These are phyloP conservation scores for Rhodotorula sp. DNA, from an alignment of 1,284 basidiomycete species.

Conservation along the genomic window DNA sequence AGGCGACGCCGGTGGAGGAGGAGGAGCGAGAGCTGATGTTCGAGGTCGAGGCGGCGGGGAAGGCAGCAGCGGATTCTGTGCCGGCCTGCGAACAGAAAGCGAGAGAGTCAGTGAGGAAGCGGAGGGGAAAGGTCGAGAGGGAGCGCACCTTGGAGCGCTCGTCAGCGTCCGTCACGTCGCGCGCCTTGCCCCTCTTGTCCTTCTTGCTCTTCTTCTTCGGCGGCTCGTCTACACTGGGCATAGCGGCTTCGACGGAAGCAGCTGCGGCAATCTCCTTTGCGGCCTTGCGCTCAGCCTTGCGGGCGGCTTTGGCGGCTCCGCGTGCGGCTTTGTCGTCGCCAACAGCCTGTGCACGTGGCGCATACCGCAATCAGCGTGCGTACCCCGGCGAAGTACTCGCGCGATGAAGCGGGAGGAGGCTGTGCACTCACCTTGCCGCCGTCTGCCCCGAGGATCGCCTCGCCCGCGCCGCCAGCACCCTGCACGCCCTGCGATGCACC, in stretches of 20 bases:
- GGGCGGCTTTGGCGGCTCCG: slow-evolving; percentile 13
- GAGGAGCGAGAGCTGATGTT: not conserved
- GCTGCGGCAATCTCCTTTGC: not conserved
- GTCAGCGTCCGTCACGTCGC: not conserved
- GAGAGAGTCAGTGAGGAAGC: not conserved
- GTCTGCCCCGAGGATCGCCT: not conserved
- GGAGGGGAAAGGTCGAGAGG: not conserved
- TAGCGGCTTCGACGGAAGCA: not conserved
- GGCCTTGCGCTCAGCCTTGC: slow-evolving; percentile 8
- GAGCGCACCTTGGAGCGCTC: not conserved
- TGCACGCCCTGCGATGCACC: too few species aligned
- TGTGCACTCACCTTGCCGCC: not conserved
- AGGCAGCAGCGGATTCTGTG: too few species aligned
- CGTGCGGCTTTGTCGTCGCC: slow-evolving; percentile 6
- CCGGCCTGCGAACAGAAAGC: too few species aligned
- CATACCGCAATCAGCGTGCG: not conserved
- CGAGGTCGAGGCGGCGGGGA: not conserved
- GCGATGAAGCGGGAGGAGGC: not conserved
- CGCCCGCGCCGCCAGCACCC: not conserved
- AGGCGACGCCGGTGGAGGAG: not conserved
- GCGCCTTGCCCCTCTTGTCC: slow-evolving; percentile 12
- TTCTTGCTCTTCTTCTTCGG: slow-evolving; percentile 24
- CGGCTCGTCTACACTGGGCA: not conserved
- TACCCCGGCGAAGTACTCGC: too few species aligned
- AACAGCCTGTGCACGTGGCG: too few species aligned